Percentiles rank a stretch among this genome's conserved stretches.
Evolutionary conservation across 345 rosid species (phyloP).

Genomic region (Clarkia xantiana): DNA sequence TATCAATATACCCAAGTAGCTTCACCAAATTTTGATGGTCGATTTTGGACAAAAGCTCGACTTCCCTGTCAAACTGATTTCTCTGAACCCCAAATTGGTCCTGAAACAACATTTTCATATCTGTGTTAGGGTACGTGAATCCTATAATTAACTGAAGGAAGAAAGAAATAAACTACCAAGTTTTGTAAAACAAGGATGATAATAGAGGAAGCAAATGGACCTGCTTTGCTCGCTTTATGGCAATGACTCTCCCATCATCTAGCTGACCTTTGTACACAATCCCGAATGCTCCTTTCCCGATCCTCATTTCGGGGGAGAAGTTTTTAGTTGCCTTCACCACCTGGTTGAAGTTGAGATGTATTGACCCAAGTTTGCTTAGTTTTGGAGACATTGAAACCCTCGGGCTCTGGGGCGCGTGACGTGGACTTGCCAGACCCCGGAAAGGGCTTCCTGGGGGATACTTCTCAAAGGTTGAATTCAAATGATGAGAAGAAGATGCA

Average conservation of each 20-base stretch:
- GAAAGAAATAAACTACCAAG: too few relatives aligned
- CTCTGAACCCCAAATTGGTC: constrained; percentile 49
- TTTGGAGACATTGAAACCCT: constrained; percentile 62
- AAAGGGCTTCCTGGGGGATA: constrained; percentile 53
- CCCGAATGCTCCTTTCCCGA: constrained; percentile 94
- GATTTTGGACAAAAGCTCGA: constrained; percentile 78
- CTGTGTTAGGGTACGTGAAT: background rate
- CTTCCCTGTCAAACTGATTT: constrained; percentile 84
- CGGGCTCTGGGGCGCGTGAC: constrained; percentile 72
- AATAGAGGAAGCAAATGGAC: constrained; percentile 18
- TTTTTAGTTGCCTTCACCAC: constrained; percentile 47
- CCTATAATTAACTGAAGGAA: too few relatives aligned
- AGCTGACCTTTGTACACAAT: constrained; percentile 60
- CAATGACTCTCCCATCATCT: constrained; percentile 62
- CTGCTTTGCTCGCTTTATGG: constrained; percentile 91
- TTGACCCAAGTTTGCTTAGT: constrained; percentile 50
- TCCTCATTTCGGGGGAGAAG: constrained; percentile 40
- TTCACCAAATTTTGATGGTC: constrained; percentile 85
- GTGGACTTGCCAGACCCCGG: constrained; percentile 47
- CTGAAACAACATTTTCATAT: constrained; percentile 20
- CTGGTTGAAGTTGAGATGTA: constrained; percentile 51
- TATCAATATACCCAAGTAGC: constrained; percentile 75
- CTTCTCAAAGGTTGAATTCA: constrained; percentile 43
- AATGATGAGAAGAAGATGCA: constrained; percentile 21
- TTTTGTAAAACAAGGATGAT: too few relatives aligned